phyloP scores from a whole-genome alignment of 2,329 filamentous ascomycete genomes.

The Cordyceps pruinosa region DNA sequence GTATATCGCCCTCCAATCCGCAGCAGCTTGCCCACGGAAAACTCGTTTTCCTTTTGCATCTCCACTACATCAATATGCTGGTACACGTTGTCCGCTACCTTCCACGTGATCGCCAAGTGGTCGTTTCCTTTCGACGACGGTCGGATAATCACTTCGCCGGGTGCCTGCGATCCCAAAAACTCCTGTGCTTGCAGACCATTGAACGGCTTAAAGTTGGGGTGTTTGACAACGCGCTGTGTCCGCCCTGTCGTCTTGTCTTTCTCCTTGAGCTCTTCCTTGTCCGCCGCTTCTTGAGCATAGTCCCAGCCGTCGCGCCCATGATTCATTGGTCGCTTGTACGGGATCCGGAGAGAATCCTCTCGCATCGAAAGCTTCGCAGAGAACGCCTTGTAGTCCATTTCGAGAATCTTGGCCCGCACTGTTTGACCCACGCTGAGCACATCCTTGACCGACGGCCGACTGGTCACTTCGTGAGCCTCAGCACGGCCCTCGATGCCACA shows the following conservation, averaged over 20 bases:
- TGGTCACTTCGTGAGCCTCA: constrained; percentile 73
- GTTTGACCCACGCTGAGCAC: constrained; percentile 76
- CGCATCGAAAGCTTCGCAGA: constrained; percentile 76
- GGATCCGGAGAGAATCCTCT: constrained; percentile 70
- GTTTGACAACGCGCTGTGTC: constrained; percentile 91
- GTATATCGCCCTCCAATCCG: constrained; percentile 83
- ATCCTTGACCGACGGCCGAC: constrained; percentile 62
- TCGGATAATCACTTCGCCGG: constrained; percentile 88
- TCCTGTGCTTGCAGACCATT: constrained; percentile 90
- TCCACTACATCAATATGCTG: constrained; percentile 97
- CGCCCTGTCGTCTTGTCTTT: constrained; percentile 82
- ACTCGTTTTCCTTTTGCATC: constrained; percentile 94
- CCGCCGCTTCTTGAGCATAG: constrained; percentile 68
- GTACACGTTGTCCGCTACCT: constrained; percentile 91
- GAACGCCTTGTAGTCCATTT: constrained; percentile 81
- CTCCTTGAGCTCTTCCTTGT: constrained; percentile 76
- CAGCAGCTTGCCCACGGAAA: constrained; percentile 79
- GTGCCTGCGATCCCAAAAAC: constrained; percentile 76
- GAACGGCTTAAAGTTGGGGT: constrained; percentile 91
- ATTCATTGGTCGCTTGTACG: constrained; percentile 63
- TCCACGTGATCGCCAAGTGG: constrained; percentile 95
- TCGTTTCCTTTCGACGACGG: constrained; percentile 93
- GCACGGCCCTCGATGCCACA: constrained; percentile 89
- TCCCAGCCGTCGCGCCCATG: constrained; percentile 82
- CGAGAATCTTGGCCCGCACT: constrained; percentile 78